Conservation (phyloP, 257 asterid species). For the Capsicum chinense region DNA sequence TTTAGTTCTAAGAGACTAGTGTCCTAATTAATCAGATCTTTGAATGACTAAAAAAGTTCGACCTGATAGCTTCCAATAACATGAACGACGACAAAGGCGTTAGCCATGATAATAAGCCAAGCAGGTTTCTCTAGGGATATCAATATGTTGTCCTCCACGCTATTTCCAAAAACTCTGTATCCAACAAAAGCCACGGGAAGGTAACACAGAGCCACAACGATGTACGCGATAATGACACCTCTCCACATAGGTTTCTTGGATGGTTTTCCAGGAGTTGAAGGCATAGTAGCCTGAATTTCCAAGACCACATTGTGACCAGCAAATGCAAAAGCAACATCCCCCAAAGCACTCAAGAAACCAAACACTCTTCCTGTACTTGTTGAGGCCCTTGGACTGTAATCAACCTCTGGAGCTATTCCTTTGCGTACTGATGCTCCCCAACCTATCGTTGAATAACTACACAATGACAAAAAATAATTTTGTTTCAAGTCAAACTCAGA, state of each 20-base stretch:
- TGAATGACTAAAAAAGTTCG: neutral
- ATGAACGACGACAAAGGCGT: slow-evolving; percentile 54
- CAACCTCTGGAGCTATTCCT: slow-evolving; percentile 39
- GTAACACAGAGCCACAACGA: slow-evolving; percentile 51
- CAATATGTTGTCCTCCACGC: slow-evolving; percentile 51
- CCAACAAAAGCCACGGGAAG: slow-evolving; percentile 58
- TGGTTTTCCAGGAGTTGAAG: slow-evolving; percentile 47
- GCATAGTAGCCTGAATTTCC: slow-evolving; percentile 66
- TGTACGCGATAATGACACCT: slow-evolving; percentile 50
- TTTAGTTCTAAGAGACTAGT: neutral
- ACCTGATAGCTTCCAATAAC: slow-evolving; percentile 70
- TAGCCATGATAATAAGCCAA: slow-evolving; percentile 54
- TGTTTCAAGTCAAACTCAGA: too few species aligned
- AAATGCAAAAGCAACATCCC: slow-evolving; percentile 58
- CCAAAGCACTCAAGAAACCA: slow-evolving; percentile 52
- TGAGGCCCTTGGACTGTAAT: slow-evolving; percentile 42
- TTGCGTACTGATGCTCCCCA: slow-evolving; percentile 52
- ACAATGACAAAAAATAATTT: neutral
- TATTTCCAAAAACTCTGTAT: slow-evolving; percentile 47
- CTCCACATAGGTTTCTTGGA: slow-evolving; percentile 61
- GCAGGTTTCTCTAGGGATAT: slow-evolving; percentile 47
- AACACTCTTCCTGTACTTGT: slow-evolving; percentile 39
- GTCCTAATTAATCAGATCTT: neutral
- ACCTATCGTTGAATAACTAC: slow-evolving; percentile 58
- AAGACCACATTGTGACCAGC: slow-evolving; percentile 62